A percentile compares a stretch with the other conserved stretches of the same genome.
Conservation (phyloP, 179 eudicot genomes). For the Beta corolliflora region DNA sequence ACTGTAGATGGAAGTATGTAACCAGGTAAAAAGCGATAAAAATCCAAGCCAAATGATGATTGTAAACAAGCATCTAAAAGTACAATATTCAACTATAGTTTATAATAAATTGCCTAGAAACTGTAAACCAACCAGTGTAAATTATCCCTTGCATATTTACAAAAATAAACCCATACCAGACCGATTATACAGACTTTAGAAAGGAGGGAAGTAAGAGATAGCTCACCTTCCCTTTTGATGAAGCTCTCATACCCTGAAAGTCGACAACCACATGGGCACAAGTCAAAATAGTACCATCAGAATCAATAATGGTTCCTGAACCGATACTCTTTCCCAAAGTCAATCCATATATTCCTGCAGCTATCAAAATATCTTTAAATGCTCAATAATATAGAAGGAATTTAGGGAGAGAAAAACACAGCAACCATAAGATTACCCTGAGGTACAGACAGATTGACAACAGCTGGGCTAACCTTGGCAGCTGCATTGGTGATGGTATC, state of each 20-base stretch:
- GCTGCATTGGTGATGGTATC: slow-evolving; percentile 90
- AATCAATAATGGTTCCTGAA: slow-evolving; percentile 88
- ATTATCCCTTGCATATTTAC: not conserved
- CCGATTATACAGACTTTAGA: not conserved
- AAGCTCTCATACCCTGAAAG: slow-evolving; percentile 56
- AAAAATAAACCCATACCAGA: not conserved
- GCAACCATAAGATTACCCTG: slow-evolving; percentile 47
- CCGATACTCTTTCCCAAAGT: slow-evolving; percentile 73
- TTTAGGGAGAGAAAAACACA: not conserved
- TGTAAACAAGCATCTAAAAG: not conserved
- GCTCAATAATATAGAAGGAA: not conserved
- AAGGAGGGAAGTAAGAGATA: not conserved
- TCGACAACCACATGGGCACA: slow-evolving; percentile 90
- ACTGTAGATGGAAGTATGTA: not conserved
- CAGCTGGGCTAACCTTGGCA: slow-evolving; percentile 90
- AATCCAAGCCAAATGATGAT: not conserved
- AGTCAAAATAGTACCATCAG: slow-evolving; percentile 91
- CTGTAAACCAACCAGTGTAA: not conserved
- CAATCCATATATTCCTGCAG: slow-evolving; percentile 65
- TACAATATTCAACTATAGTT: no score
- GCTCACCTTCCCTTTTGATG: slow-evolving; percentile 75
- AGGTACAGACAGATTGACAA: slow-evolving; percentile 83
- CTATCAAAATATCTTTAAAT: not conserved
- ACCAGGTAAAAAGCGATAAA: not conserved
- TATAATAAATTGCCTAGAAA: not conserved